A percentile compares a stretch with the other conserved stretches of the same genome.
Evolutionary conservation across 2,329 filamentous ascomycete genomes (phyloP).

Genomic region (Neospermospora avenae): DNA sequence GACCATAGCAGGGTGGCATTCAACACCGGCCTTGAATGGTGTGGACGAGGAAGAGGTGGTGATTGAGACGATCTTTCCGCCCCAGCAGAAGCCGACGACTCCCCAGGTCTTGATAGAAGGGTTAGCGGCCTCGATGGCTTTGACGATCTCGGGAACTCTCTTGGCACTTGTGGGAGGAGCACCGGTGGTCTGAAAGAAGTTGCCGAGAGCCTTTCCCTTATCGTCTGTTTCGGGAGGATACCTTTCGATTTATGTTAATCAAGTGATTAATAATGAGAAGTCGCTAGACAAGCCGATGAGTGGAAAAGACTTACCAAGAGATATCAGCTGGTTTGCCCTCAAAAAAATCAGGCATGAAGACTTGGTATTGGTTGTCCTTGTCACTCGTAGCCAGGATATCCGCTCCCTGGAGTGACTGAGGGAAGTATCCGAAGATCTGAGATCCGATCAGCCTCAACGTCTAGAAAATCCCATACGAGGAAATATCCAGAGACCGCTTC

Average conservation of each 20-base stretch:
- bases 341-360: constrained; percentile 93
- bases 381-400: constrained; percentile 60
- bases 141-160: constrained; percentile 49
- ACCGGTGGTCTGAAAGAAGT: constrained; percentile 48
- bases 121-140: constrained; percentile 47
- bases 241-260: constrained; percentile 17
- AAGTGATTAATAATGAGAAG: not conserved
- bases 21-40: constrained; percentile 52
- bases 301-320: constrained; percentile 38
- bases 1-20: constrained; percentile 61
- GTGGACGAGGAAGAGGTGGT: constrained; percentile 20
- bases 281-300: not conserved
- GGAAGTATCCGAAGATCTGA: constrained; percentile 65
- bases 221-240: constrained; percentile 61
- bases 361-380: constrained; percentile 64
- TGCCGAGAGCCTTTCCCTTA: constrained; percentile 55
- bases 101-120: constrained; percentile 48
- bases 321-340: constrained; percentile 53
- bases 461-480: not conserved
- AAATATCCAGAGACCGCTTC: not conserved
- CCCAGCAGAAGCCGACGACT: constrained; percentile 35
- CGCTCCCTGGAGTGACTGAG: constrained; percentile 67
- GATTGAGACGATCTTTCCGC: constrained; percentile 33
- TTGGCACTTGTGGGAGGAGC: constrained; percentile 38
- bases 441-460: not conserved